Percentiles rank a stretch among this genome's conserved stretches.
Conservation (phyloP, 495 filamentous ascomycete genomes). For the Aspergillus olivimuriae region DNA sequence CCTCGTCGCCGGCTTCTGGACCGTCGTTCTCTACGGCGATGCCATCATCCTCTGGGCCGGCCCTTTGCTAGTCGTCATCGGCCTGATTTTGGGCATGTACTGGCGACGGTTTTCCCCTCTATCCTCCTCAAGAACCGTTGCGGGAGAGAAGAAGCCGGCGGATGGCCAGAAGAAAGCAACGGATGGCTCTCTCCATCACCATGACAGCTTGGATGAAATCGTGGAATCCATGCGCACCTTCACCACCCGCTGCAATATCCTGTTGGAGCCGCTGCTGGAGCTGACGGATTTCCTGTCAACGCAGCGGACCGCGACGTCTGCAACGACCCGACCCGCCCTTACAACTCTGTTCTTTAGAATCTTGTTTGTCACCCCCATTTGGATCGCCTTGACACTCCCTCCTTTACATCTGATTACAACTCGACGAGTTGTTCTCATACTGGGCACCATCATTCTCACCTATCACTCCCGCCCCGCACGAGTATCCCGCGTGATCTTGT, state of each 20-base stretch:
- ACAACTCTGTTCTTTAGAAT: slow-evolving; percentile 87
- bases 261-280: slow-evolving; percentile 80
- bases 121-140: slow-evolving; percentile 79
- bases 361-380: slow-evolving; percentile 77
- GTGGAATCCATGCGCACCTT: slow-evolving; percentile 85
- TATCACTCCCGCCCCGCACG: slow-evolving; percentile 88
- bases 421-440: slow-evolving; percentile 67
- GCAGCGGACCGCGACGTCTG: slow-evolving; percentile 82
- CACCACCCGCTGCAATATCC: slow-evolving; percentile 81
- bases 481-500: slow-evolving; percentile 80
- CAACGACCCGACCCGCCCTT: slow-evolving; percentile 86
- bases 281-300: slow-evolving; percentile 93
- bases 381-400: slow-evolving; percentile 75
- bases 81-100: slow-evolving; percentile 88
- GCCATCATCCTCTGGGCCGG: slow-evolving; percentile 70
- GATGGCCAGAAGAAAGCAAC: slow-evolving; percentile 44
- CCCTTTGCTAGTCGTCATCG: slow-evolving; percentile 71
- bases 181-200: slow-evolving; percentile 62
- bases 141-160: slow-evolving; percentile 49
- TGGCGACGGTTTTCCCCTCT: slow-evolving; percentile 81
- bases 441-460: slow-evolving; percentile 76
- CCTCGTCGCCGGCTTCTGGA: slow-evolving; percentile 79
- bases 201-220: slow-evolving; percentile 91
- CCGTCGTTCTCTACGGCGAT: slow-evolving; percentile 77
- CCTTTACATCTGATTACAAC: slow-evolving; percentile 83